These are phyloP conservation scores for Solanum habrochaites DNA, from an alignment of 257 asterid species.

Conservation along the genomic window DNA sequence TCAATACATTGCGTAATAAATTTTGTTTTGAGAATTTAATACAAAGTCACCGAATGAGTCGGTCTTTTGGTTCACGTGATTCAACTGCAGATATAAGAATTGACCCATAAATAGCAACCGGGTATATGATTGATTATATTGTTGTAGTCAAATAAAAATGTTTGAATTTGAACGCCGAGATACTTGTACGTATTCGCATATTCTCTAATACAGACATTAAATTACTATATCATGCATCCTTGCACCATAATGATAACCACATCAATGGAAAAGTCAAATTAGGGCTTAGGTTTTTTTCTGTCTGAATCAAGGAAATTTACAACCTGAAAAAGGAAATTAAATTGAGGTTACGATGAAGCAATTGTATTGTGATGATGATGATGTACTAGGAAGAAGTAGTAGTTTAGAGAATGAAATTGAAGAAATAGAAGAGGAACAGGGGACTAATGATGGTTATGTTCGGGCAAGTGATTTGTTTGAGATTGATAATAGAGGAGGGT, in stretches of 20 bases:
- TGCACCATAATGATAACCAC: background rate
- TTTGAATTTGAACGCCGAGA: background rate
- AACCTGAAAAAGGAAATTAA: no score
- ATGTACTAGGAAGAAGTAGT: background rate
- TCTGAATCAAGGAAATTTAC: background rate
- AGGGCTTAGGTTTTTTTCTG: background rate
- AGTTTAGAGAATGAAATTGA: background rate
- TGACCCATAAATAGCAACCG: no score
- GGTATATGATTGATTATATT: no score
- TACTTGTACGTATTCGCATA: background rate
- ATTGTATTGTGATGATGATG: background rate
- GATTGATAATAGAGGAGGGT: background rate
- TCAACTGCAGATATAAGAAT: no score
- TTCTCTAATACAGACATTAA: background rate
- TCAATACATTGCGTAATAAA: accelerated
- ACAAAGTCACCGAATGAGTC: no score
- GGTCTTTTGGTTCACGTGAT: no score
- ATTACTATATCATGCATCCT: background rate
- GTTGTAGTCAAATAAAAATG: background rate
- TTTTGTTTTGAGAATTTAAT: no score
- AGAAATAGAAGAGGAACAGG: background rate
- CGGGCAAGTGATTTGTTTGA: background rate
- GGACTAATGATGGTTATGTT: background rate
- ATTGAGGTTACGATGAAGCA: background rate
- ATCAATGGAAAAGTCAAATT: background rate